Conservation (phyloP, 768 basidiomycete species). For the Suillus plorans region DNA sequence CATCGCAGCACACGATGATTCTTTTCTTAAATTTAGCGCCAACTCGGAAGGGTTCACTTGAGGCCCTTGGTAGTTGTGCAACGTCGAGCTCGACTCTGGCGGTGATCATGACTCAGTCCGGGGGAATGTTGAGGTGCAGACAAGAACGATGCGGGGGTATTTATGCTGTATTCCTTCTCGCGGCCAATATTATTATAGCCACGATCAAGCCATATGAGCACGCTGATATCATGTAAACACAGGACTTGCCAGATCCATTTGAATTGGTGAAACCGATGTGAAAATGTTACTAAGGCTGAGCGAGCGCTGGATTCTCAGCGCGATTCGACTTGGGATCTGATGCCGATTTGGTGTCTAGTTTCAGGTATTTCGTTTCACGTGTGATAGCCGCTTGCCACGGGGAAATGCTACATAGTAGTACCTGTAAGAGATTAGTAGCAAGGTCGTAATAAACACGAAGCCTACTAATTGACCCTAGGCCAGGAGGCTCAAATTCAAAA, state of each 20-base stretch:
- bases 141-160: conserved; percentile 14
- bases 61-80: conserved; percentile 1
- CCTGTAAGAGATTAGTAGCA: no score
- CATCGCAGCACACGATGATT: conserved; percentile 74
- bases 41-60: background rate
- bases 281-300: background rate
- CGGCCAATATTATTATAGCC: background rate
- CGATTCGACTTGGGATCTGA: background rate
- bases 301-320: background rate
- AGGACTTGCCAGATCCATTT: background rate
- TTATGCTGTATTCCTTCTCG: conserved; percentile 20
- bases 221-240: background rate
- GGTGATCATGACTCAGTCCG: conserved; percentile 14
- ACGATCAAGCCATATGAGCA: background rate
- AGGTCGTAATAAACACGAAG: no score
- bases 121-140: background rate
- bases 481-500: no score
- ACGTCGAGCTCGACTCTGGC: background rate
- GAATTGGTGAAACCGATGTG: background rate
- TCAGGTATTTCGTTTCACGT: background rate
- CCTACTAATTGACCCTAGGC: no score
- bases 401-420: background rate
- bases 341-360: background rate
- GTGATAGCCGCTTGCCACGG: background rate
- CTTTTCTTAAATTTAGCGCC: conserved; percentile 44